phyloP scores from a whole-genome alignment of 139 green algal genomes.

The Micractinium sp. region DNA sequence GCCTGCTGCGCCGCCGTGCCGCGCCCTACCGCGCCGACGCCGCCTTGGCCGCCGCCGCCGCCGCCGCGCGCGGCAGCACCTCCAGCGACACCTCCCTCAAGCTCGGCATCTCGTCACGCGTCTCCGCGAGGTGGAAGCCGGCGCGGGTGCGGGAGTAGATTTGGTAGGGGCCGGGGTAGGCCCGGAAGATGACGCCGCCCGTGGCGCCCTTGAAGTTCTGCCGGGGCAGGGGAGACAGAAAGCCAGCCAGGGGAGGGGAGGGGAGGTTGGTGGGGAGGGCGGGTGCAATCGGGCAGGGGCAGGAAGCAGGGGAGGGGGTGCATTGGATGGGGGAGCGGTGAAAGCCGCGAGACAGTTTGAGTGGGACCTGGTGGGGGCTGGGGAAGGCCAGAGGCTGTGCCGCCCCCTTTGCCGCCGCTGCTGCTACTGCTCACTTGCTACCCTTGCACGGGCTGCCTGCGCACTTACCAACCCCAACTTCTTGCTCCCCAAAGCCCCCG shows the following conservation, averaged over 20 bases:
- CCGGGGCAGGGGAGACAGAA: not conserved
- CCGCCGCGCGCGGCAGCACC: conserved; percentile 64
- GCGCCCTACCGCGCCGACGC: not conserved
- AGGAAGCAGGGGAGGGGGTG: not conserved
- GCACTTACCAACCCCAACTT: no score
- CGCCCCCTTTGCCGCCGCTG: not conserved
- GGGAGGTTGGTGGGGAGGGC: not conserved
- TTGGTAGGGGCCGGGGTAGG: conserved; percentile 86
- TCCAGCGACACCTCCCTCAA: conserved; percentile 85
- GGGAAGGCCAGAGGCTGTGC: not conserved
- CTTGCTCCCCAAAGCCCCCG: no score
- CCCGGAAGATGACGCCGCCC: conserved; percentile 69
- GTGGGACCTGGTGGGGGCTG: no score
- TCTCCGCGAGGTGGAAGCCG: conserved; percentile 61
- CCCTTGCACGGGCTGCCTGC: no score
- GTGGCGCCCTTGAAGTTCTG: conserved; percentile 33
- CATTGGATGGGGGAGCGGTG: not conserved
- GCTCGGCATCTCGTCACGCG: conserved; percentile 64
- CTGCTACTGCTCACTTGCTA: not conserved
- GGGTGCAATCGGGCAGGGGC: not conserved
- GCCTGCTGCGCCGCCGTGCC: no score
- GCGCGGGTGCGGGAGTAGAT: conserved; percentile 62
- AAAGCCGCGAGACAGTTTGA: no score
- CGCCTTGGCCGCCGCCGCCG: not conserved
- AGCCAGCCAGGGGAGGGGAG: not conserved